Conservation (phyloP, 2,329 filamentous ascomycete genomes). For the Paraconiothyrium brasiliense region DNA sequence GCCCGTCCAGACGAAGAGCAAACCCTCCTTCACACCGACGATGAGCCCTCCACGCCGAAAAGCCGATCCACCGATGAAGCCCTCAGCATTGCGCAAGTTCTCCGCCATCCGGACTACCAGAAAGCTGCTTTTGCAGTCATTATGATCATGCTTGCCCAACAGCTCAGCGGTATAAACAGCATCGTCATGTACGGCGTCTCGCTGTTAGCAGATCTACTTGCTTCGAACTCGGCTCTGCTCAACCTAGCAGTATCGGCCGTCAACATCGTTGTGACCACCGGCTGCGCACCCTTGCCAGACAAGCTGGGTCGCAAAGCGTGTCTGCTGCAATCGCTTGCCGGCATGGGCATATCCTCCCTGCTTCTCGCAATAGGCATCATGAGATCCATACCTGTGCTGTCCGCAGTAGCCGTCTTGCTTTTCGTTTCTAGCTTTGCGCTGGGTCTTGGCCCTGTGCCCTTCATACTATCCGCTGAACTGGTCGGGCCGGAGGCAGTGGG, state of each 20-base stretch:
- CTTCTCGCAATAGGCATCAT: slow-evolving; percentile 83
- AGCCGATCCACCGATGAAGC: slow-evolving; percentile 45
- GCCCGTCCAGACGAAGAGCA: slow-evolving; percentile 69
- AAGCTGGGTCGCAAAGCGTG: slow-evolving; percentile 87
- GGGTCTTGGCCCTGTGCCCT: slow-evolving; percentile 91
- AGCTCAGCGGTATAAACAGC: slow-evolving; percentile 88
- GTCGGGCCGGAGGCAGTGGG: slow-evolving; percentile 91
- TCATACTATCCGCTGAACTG: slow-evolving; percentile 90
- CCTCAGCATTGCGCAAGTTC: slow-evolving; percentile 62
- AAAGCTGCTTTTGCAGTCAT: slow-evolving; percentile 88
- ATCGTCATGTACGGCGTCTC: slow-evolving; percentile 99
- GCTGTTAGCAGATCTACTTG: slow-evolving; percentile 81
- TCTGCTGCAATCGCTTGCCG: slow-evolving; percentile 80
- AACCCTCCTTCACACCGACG: slow-evolving; percentile 66
- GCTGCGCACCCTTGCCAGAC: slow-evolving; percentile 85
- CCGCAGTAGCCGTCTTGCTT: slow-evolving; percentile 79
- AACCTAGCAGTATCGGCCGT: slow-evolving; percentile 88
- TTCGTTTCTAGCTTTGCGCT: slow-evolving; percentile 93
- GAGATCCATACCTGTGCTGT: slow-evolving; percentile 75
- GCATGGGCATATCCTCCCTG: slow-evolving; percentile 83
- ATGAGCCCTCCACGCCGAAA: slow-evolving; percentile 33
- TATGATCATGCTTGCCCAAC: slow-evolving; percentile 92
- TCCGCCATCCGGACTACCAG: slow-evolving; percentile 74
- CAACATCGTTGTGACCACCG: slow-evolving; percentile 84
- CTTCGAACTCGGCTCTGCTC: slow-evolving; percentile 81